These are phyloP conservation scores for Hypoxylon intermedium DNA, from an alignment of 495 filamentous ascomycete genomes.

Conservation along the genomic window DNA sequence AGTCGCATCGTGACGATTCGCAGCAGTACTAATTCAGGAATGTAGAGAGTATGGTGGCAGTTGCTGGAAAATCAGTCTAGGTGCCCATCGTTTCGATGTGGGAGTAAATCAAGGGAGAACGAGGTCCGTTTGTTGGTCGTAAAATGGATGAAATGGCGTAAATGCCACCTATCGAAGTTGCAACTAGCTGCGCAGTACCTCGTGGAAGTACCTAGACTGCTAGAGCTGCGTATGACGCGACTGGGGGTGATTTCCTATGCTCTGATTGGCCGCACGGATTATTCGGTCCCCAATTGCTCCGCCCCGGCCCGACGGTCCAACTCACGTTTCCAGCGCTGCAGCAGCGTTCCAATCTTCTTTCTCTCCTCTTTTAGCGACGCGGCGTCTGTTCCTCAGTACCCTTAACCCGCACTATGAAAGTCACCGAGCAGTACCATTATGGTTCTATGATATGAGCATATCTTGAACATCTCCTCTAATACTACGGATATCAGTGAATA, in stretches of 20 bases:
- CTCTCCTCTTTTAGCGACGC: no score
- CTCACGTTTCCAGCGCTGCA: neutral
- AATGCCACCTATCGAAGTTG: slow-evolving; percentile 40
- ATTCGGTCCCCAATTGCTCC: slow-evolving; percentile 21
- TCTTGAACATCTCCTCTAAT: no score
- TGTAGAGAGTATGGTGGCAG: slow-evolving; percentile 37
- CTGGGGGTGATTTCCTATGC: slow-evolving; percentile 14
- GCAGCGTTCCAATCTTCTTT: no score
- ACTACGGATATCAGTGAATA: no score
- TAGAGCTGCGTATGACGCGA: slow-evolving; percentile 30
- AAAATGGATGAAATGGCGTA: neutral
- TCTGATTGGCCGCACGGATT: slow-evolving; percentile 29
- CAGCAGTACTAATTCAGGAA: slow-evolving; percentile 21
- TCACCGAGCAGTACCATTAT: no score
- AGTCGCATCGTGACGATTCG: slow-evolving; percentile 57
- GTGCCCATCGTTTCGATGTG: slow-evolving; percentile 41
- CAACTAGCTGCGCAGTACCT: slow-evolving; percentile 1
- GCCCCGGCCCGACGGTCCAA: slow-evolving; percentile 6
- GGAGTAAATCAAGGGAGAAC: neutral
- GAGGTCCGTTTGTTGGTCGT: slow-evolving; percentile 21
- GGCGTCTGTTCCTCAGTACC: no score
- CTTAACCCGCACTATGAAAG: no score
- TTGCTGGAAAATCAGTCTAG: slow-evolving; percentile 22
- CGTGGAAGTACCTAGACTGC: neutral
- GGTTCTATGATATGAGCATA: no score